Evolutionary conservation across 2,329 filamentous ascomycete genomes (phyloP), one percentile per base, ranked within the genome.

Genomic region (Cordyceps javanica): DNA sequence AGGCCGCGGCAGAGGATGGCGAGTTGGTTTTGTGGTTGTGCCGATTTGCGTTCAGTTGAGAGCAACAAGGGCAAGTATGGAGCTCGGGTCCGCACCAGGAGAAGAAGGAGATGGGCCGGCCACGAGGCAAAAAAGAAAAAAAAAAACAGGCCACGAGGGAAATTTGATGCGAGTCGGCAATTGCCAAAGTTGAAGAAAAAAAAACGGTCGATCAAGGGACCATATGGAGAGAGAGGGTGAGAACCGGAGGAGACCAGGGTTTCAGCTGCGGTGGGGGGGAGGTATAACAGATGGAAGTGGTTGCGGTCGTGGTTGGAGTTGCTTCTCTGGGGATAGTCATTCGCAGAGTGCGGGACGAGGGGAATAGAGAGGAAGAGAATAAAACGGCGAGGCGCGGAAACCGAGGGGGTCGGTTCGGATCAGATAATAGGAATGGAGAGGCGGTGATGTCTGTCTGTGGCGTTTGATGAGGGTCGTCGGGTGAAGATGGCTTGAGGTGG

Each of bases 341-440:
- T 16, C 7, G 46, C 19, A 39, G 30, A 30, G 23, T n/a, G n/a
- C 34, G 36, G 9, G 21, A 19, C 26, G 10, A 36, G 10, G 9
- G 16, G 25, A 19, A 16, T 26, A n/a, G 14, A 28, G 25, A 21
- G 11, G n/a, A 13, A 41, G 3, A 41, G 14, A 30, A 9, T 1
- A 39, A 28, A n/a, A 30, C 9, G 21, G 7, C 16, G 14, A 14
- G 39, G 45, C 36, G 39, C 50, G 50, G 50, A 42, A 39, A 53
- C 50, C 50, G 50, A 53, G 39, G 44, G 36, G 42, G 41, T 55
- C 42, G 53, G 41, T 48, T 55, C 53, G 53, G 53, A 55, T 55
- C 53, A 55, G 38, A 53, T 53, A 53, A 53, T 53, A 19, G 2
- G 16, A 32, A 34, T 25, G n/a, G 26, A 7, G n/a, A 42, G 19